Evolutionary conservation across 345 rosid genomes (phyloP).

Genomic region (Anastatica hierochuntica): DNA sequence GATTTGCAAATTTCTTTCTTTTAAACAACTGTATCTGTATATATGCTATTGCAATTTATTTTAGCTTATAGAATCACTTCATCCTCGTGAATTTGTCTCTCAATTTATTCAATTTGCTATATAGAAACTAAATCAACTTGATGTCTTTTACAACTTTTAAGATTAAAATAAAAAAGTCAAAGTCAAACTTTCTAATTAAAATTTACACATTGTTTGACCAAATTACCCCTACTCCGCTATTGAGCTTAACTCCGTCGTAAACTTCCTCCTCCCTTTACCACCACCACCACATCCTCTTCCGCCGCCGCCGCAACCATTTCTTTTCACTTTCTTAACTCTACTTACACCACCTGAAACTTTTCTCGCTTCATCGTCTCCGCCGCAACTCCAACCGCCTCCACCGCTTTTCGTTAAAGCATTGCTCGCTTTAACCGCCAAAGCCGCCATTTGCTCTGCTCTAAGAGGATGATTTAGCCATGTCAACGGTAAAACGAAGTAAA

Average conservation of each 20-base stretch:
- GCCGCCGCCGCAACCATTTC: constrained; percentile 20
- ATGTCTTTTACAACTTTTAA: no score
- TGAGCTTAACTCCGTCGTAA: constrained; percentile 46
- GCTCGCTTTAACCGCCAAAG: constrained; percentile 96
- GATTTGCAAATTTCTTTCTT: no score
- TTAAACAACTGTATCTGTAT: no score
- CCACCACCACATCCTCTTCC: constrained; percentile 23
- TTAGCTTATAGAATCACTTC: no score
- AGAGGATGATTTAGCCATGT: constrained; percentile 52
- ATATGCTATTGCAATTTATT: no score
- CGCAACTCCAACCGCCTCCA: constrained; percentile 24
- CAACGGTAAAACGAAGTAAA: constrained; percentile 75
- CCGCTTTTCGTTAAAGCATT: constrained; percentile 37
- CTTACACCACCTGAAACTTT: constrained; percentile 1
- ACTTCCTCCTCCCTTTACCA: constrained; percentile 34
- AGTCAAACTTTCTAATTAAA: constrained; percentile 6
- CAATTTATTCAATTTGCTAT: no score
- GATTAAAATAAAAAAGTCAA: no score
- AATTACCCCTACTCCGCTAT: constrained; percentile 55
- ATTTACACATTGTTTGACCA: constrained; percentile 9
- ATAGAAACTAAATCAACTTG: no score
- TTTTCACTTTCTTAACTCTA: constrained; percentile 3
- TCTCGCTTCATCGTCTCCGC: constrained; percentile 20
- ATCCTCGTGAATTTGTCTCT: no score
- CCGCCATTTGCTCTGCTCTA: constrained; percentile 86